A percentile compares a stretch with the other conserved stretches of the same genome.
phyloP scores from a whole-genome alignment of 225 moss, liverwort and hornwort genomes.

The Physcomitrium patens region DNA sequence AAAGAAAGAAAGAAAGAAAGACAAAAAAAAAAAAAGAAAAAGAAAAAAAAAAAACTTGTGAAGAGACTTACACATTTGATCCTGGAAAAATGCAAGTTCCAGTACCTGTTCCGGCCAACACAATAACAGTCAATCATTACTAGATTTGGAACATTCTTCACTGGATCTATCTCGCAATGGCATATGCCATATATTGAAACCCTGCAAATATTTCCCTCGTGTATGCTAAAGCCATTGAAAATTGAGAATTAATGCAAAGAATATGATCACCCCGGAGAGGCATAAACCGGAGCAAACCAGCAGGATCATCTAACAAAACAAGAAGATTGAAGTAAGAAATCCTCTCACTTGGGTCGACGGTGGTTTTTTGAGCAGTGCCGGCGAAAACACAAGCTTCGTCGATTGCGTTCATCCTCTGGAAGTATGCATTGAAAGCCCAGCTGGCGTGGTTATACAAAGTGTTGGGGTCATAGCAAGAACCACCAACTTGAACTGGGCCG shows the following conservation, averaged over 20 bases:
- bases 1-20: too few species aligned
- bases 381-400: slow-evolving; percentile 7
- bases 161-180: background rate
- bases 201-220: background rate
- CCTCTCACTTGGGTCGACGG: slow-evolving; percentile 40
- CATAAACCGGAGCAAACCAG: background rate
- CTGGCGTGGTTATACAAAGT: slow-evolving; percentile 40
- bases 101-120: slow-evolving; percentile 31
- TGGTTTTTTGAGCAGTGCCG: slow-evolving; percentile 32
- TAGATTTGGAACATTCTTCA: background rate
- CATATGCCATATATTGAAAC: background rate
- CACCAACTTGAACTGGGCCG: slow-evolving; percentile 30
- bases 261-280: background rate
- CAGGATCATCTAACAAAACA: background rate
- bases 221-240: background rate
- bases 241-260: background rate
- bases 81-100: slow-evolving; percentile 33
- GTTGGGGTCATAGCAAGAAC: slow-evolving; percentile 41
- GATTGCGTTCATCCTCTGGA: slow-evolving; percentile 34
- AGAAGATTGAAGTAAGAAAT: background rate
- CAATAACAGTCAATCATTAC: background rate
- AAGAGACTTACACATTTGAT: slow-evolving; percentile 37
- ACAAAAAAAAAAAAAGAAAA: too few species aligned
- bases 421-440: slow-evolving; percentile 53
- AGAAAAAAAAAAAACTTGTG: too few species aligned